Percentiles rank a stretch among this genome's conserved stretches.
Evolutionary conservation across 1,139 yeast species (phyloP).

Genomic region (Hanseniaspora gamundiae): DNA sequence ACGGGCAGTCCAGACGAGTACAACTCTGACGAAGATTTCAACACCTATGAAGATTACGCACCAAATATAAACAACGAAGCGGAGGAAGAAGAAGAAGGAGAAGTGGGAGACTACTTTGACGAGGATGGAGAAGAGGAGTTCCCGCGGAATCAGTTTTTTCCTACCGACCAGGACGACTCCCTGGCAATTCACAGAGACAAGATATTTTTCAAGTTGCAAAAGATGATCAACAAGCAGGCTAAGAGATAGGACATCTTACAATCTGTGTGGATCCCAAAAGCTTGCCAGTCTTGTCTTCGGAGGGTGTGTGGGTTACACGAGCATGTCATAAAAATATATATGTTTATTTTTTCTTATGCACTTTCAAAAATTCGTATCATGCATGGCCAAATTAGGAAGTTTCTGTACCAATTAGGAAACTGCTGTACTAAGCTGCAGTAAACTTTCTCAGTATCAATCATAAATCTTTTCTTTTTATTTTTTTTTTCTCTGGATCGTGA

Average conservation of each 20-base stretch:
- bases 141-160: constrained; percentile 39
- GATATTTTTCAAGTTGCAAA: constrained; percentile 45
- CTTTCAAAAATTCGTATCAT: neutral
- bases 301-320: neutral
- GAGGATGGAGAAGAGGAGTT: constrained; percentile 21
- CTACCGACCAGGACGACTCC: constrained; percentile 44
- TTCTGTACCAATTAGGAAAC: neutral
- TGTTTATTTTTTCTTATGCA: neutral
- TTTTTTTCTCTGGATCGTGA: too few relatives aligned
- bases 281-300: neutral
- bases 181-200: constrained; percentile 51
- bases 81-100: constrained; percentile 18
- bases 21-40: constrained; percentile 14
- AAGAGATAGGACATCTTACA: neutral
- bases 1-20: constrained; percentile 3
- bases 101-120: constrained; percentile 22
- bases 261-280: neutral
- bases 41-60: constrained; percentile 22
- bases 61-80: constrained; percentile 9
- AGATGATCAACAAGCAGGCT: constrained; percentile 29
- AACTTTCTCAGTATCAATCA: too few relatives aligned
- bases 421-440: too few relatives aligned
- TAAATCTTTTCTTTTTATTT: too few relatives aligned
- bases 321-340: neutral
- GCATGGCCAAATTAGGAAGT: neutral